Evolutionary conservation across 257 asterid species (phyloP).

Genomic region (Salvia miltiorrhiza): DNA sequence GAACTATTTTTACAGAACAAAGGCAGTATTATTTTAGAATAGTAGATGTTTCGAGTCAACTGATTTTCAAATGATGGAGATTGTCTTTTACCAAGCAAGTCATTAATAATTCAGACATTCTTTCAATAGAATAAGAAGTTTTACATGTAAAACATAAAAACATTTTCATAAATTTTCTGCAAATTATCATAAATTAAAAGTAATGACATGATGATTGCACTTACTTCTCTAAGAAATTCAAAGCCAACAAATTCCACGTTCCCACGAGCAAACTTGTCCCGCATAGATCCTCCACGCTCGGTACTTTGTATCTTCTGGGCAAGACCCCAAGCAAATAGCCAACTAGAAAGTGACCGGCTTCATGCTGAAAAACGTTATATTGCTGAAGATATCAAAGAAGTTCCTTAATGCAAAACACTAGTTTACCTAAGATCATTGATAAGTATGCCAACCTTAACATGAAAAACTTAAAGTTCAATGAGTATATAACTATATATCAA

Average conservation of each 20-base stretch:
- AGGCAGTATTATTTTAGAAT: background rate
- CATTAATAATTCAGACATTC: background rate
- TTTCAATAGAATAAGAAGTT: background rate
- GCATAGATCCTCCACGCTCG: constrained; percentile 52
- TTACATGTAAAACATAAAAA: background rate
- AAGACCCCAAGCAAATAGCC: constrained; percentile 73
- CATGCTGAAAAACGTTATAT: constrained; percentile 55
- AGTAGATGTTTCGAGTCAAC: background rate
- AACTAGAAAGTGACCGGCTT: constrained; percentile 78
- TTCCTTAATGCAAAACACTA: background rate
- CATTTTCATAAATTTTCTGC: background rate
- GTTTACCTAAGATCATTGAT: background rate
- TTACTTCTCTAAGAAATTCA: constrained; percentile 63
- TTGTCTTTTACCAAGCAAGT: background rate
- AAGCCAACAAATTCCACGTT: constrained; percentile 60
- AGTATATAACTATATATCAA: background rate
- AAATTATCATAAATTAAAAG: background rate
- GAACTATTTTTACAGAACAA: too few relatives aligned
- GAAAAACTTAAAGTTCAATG: background rate
- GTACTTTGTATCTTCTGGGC: constrained; percentile 59
- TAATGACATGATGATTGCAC: constrained; percentile 17
- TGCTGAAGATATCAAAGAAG: background rate
- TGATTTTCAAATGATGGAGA: background rate
- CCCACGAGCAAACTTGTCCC: constrained; percentile 52
- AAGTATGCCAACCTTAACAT: background rate